Evolutionary conservation across 345 rosid species (phyloP).

Genomic region (Kernera saxatilis): DNA sequence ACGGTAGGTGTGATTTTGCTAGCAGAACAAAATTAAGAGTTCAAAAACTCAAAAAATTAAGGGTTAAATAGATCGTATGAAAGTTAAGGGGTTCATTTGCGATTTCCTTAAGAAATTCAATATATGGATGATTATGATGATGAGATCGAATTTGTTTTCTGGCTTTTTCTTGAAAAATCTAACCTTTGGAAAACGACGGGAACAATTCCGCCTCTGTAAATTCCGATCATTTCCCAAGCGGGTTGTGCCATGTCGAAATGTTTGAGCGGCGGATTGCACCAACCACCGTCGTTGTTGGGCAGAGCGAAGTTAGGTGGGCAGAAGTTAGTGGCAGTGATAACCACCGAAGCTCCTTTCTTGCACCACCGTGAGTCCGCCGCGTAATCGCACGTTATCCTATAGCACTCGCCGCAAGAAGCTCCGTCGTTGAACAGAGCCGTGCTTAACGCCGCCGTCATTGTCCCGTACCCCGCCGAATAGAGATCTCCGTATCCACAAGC

Average conservation of each 20-base stretch:
- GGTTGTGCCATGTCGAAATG: constrained; percentile 98
- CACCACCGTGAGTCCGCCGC: constrained; percentile 61
- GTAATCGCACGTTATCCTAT: constrained; percentile 54
- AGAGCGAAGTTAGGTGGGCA: constrained; percentile 75
- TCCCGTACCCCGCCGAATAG: constrained; percentile 59
- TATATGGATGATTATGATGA: not conserved
- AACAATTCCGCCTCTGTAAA: constrained; percentile 76
- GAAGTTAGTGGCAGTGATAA: constrained; percentile 69
- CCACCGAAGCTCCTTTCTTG: constrained; percentile 47
- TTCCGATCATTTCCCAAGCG: constrained; percentile 85
- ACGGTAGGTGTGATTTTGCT: too few relatives aligned
- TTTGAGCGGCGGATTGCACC: constrained; percentile 96
- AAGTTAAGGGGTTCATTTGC: not conserved
- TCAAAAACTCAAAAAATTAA: too few relatives aligned
- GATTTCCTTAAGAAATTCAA: not conserved
- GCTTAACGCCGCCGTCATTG: constrained; percentile 68
- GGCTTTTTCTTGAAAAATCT: not conserved
- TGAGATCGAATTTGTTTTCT: not conserved
- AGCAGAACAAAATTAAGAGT: too few relatives aligned
- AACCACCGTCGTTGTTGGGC: constrained; percentile 75
- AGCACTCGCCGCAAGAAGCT: constrained; percentile 72
- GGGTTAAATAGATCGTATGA: not conserved
- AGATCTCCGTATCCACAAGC: constrained; percentile 84
- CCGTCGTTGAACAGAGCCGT: constrained; percentile 69
- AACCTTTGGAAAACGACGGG: constrained; percentile 82